These are phyloP conservation scores for Pholiota conissans DNA, from an alignment of 768 basidiomycete genomes.

Conservation along the genomic window DNA sequence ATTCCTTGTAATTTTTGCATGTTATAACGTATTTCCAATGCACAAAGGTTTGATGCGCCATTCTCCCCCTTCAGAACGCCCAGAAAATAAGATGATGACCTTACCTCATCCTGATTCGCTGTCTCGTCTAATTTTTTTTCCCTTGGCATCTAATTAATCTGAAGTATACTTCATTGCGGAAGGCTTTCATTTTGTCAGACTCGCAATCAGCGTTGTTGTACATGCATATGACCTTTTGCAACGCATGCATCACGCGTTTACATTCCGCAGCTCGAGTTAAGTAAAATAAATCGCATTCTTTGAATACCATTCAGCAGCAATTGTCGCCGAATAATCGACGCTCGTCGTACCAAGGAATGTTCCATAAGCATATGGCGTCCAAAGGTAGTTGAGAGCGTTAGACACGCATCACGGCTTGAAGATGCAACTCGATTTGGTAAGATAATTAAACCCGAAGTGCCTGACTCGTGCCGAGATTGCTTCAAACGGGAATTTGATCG, in stretches of 20 bases:
- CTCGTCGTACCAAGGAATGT: too few relatives aligned
- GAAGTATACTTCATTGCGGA: background rate
- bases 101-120: too few relatives aligned
- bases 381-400: background rate
- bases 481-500: background rate
- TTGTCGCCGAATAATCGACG: too few relatives aligned
- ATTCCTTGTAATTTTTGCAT: too few relatives aligned
- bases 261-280: background rate
- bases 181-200: background rate
- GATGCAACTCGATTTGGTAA: slow-evolving; percentile 1
- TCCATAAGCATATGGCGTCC: slow-evolving; percentile 4
- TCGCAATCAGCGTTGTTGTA: background rate
- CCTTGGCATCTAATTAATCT: background rate
- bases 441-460: slow-evolving; percentile 5
- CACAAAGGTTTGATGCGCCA: too few relatives aligned
- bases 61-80: too few relatives aligned
- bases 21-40: too few relatives aligned
- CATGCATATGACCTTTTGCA: background rate
- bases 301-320: background rate
- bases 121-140: too few relatives aligned
- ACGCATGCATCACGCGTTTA: background rate
- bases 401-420: background rate
- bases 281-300: background rate
- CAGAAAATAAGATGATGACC: too few relatives aligned
- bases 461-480: background rate